A percentile compares a stretch with the other conserved stretches of the same genome.
phyloP scores from a whole-genome alignment of 495 filamentous ascomycete species.

The Cenococcum geophilum region DNA sequence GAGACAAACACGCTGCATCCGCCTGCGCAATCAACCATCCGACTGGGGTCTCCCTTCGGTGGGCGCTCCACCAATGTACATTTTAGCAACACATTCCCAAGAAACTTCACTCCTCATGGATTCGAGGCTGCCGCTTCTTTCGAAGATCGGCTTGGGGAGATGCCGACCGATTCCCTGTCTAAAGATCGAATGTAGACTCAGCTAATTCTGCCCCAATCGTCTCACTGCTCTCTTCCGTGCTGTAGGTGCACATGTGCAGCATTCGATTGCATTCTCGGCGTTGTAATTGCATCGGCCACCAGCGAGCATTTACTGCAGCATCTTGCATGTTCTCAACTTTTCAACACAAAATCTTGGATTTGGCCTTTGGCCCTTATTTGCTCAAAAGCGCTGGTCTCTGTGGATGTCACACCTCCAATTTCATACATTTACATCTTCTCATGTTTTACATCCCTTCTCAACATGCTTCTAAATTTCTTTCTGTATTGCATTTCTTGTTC shows the following conservation, averaged over 20 bases:
- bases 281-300: not conserved
- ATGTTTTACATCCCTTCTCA: not conserved
- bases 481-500: not conserved
- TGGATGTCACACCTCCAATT: not conserved
- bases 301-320: conserved; percentile 1
- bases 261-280: conserved; percentile 4
- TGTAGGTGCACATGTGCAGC: not conserved
- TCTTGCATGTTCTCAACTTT: not conserved
- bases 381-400: conserved; percentile 2
- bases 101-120: conserved; percentile 31
- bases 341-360: not conserved
- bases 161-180: conserved; percentile 16
- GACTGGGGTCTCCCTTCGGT: conserved; percentile 41
- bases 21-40: conserved; percentile 29
- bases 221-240: not conserved
- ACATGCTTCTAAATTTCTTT: not conserved
- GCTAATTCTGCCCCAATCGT: conserved; percentile 4
- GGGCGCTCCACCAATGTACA: conserved; percentile 26
- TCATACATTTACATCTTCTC: conserved; percentile 2
- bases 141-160: conserved; percentile 29
- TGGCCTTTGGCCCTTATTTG: not conserved
- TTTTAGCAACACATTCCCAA: conserved; percentile 38
- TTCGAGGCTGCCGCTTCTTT: conserved; percentile 30
- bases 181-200: conserved; percentile 7
- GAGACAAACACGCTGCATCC: not conserved